Conservation (phyloP, 208 protist species). For the Phytomonas serpens region DNA sequence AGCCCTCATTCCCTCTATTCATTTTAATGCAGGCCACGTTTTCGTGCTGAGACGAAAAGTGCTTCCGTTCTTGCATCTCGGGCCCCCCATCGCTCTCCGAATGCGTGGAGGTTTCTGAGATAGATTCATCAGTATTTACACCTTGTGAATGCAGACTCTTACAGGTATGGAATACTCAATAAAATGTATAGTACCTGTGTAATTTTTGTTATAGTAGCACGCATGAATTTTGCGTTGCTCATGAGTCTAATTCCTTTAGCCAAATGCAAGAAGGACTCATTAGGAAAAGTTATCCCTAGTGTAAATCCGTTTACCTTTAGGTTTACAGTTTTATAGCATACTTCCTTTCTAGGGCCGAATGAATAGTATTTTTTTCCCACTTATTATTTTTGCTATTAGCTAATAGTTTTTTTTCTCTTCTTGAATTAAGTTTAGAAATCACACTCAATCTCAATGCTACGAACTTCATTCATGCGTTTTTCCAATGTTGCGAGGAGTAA, state of each 20-base stretch:
- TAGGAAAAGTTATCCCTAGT: too few species aligned
- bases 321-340: neutral
- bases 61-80: neutral
- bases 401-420: slow-evolving; percentile 3
- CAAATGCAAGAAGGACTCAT: too few species aligned
- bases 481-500: slow-evolving; percentile 18
- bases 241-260: too few species aligned
- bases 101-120: too few species aligned
- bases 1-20: neutral
- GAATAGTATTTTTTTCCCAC: slow-evolving; percentile 10
- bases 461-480: slow-evolving; percentile 24
- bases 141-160: too few species aligned
- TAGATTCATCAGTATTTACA: too few species aligned
- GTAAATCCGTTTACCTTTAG: too few species aligned
- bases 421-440: neutral
- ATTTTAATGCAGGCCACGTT: neutral
- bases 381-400: slow-evolving; percentile 5
- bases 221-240: too few species aligned
- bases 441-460: slow-evolving; percentile 20
- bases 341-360: neutral
- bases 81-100: neutral
- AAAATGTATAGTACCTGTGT: too few species aligned
- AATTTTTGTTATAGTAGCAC: too few species aligned
- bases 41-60: neutral
- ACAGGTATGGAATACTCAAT: too few species aligned